Percentiles rank a stretch among this genome's conserved stretches.
Conservation (phyloP, 495 filamentous ascomycete genomes). For the Xeromyces bisporus region DNA sequence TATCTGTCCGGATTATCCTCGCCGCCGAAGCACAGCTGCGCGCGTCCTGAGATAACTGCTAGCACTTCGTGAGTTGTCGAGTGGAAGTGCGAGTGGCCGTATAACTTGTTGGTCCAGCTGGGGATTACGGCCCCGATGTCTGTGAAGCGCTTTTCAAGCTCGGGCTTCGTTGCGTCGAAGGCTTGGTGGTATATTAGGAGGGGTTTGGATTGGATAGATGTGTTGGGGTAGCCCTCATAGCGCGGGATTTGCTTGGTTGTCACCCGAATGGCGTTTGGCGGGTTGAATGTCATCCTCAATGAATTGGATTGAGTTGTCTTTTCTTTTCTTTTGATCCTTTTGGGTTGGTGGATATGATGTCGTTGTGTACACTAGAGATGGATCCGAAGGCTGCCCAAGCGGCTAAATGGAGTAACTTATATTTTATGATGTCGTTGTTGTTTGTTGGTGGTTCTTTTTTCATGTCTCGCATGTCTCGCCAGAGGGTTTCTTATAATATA, state of each 20-base stretch:
- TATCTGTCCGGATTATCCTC: slow-evolving; percentile 42
- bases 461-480: no score
- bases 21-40: slow-evolving; percentile 48
- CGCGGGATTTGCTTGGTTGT: slow-evolving; percentile 37
- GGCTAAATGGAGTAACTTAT: no score
- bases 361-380: no score
- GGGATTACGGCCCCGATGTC: slow-evolving; percentile 36
- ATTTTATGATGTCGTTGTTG: no score
- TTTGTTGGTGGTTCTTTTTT: no score
- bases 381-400: no score
- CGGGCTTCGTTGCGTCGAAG: slow-evolving; percentile 29
- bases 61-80: slow-evolving; percentile 50
- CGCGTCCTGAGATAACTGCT: slow-evolving; percentile 37
- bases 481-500: no score
- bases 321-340: no score
- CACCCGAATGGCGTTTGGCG: slow-evolving; percentile 22
- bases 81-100: slow-evolving; percentile 46
- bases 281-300: neutral
- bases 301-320: no score
- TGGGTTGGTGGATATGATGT: no score
- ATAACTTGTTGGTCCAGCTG: slow-evolving; percentile 57
- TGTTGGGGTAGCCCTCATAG: slow-evolving; percentile 44
- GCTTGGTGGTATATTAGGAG: slow-evolving; percentile 43
- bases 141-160: slow-evolving; percentile 37
- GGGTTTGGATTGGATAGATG: slow-evolving; percentile 43